phyloP scores from a whole-genome alignment of 352 stramenopile genomes.

The Plasmopara viticola region DNA sequence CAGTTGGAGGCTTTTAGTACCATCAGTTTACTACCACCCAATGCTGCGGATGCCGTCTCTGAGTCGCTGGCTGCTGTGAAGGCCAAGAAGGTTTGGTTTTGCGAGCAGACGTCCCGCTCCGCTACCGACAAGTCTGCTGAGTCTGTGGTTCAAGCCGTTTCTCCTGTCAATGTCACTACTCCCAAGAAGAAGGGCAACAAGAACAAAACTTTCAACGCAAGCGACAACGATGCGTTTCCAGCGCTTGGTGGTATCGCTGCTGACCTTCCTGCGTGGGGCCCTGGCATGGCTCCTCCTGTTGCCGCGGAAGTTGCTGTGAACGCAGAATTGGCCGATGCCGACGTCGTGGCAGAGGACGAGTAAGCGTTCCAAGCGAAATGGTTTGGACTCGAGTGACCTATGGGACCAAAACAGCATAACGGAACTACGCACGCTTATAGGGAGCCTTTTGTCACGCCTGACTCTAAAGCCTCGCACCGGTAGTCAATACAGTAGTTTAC shows the following conservation, averaged over 20 bases:
- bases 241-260: constrained; percentile 52
- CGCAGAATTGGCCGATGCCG: constrained; percentile 32
- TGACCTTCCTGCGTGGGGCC: constrained; percentile 47
- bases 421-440: constrained; percentile 23
- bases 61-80: constrained; percentile 91
- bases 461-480: constrained; percentile 19
- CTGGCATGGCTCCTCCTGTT: constrained; percentile 41
- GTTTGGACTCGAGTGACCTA: constrained; percentile 7
- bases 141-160: constrained; percentile 12
- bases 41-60: constrained; percentile 71
- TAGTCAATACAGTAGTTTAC: constrained; percentile 39
- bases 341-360: constrained; percentile 38
- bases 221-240: constrained; percentile 75
- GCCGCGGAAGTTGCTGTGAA: constrained; percentile 30
- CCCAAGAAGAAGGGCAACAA: constrained; percentile 68
- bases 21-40: constrained; percentile 86
- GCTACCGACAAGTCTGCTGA: constrained; percentile 33
- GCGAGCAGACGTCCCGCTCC: constrained; percentile 50
- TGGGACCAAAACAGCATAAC: constrained; percentile 14
- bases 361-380: constrained; percentile 20
- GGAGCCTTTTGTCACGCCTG: background rate
- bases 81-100: constrained; percentile 92
- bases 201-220: constrained; percentile 81
- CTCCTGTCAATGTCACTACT: constrained; percentile 20
- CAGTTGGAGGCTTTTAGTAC: constrained; percentile 89